Conservation (phyloP, 345 rosid genomes). For the Euphorbia tirucalli region DNA sequence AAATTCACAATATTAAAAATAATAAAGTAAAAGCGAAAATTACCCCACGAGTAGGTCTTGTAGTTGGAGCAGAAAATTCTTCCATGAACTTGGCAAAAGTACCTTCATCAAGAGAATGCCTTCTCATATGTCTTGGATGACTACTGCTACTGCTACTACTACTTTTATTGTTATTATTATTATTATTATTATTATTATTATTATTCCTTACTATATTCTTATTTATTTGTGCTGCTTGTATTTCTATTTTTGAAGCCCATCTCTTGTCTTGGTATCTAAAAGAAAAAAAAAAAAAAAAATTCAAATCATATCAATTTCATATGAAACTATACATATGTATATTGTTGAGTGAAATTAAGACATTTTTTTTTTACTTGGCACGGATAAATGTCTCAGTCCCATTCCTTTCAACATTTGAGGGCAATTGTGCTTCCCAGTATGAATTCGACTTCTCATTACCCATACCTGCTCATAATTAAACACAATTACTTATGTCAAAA, state of each 20-base stretch:
- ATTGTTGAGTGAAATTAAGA: not conserved
- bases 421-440: conserved; percentile 30
- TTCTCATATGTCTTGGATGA: conserved; percentile 35
- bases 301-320: not conserved
- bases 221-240: conserved; percentile 31
- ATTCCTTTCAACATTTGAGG: conserved; percentile 12
- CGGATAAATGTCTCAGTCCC: conserved; percentile 18
- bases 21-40: not conserved
- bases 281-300: not conserved
- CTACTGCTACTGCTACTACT: conserved; percentile 9
- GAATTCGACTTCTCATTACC: conserved; percentile 25
- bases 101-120: conserved; percentile 63
- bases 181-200: too few relatives aligned
- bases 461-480: conserved; percentile 12
- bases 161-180: too few relatives aligned
- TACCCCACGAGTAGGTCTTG: conserved; percentile 56
- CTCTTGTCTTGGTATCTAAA: conserved; percentile 20
- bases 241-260: conserved; percentile 19
- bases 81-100: conserved; percentile 43
- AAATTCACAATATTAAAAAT: too few relatives aligned
- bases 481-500: not conserved
- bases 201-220: too few relatives aligned
- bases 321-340: not conserved
- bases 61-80: conserved; percentile 34
- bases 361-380: too few relatives aligned